Evolutionary conservation across 1,284 basidiomycete species (phyloP).

Genomic region (Pseudomicrostroma phylloplanum): DNA sequence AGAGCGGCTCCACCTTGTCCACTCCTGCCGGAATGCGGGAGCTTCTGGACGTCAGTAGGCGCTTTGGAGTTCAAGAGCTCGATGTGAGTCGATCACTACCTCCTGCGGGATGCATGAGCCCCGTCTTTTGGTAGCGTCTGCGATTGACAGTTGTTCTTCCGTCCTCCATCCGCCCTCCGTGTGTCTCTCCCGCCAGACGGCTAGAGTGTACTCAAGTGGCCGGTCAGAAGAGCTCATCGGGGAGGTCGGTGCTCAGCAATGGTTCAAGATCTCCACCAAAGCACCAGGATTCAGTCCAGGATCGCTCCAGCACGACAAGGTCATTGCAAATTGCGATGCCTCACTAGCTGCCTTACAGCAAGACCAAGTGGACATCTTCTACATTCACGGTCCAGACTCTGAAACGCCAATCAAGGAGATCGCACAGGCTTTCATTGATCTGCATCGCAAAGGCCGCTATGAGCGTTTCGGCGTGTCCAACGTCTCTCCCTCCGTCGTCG

Average conservation of each 20-base stretch:
- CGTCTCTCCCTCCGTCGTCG: neutral
- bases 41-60: constrained; percentile 8
- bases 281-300: constrained; percentile 10
- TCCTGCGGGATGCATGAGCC: too few species aligned
- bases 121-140: too few species aligned
- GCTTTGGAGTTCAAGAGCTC: constrained; percentile 8
- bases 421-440: constrained; percentile 7
- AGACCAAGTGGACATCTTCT: constrained; percentile 12
- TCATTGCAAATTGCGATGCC: constrained; percentile 10
- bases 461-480: constrained; percentile 14
- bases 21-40: neutral
- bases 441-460: constrained; percentile 11
- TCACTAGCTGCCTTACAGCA: constrained; percentile 5
- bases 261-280: constrained; percentile 11
- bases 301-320: constrained; percentile 3
- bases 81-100: neutral
- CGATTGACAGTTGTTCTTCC: neutral
- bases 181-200: neutral
- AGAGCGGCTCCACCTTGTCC: constrained; percentile 2
- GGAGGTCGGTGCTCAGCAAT: neutral
- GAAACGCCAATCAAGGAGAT: constrained; percentile 9
- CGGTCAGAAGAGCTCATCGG: constrained; percentile 12
- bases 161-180: neutral
- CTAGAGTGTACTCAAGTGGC: constrained; percentile 11
- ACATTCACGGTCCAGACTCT: constrained; percentile 12